A percentile compares a stretch with the other conserved stretches of the same genome.
phyloP scores from a whole-genome alignment of 805 yeast species.

The Saturnispora hagleri region DNA sequence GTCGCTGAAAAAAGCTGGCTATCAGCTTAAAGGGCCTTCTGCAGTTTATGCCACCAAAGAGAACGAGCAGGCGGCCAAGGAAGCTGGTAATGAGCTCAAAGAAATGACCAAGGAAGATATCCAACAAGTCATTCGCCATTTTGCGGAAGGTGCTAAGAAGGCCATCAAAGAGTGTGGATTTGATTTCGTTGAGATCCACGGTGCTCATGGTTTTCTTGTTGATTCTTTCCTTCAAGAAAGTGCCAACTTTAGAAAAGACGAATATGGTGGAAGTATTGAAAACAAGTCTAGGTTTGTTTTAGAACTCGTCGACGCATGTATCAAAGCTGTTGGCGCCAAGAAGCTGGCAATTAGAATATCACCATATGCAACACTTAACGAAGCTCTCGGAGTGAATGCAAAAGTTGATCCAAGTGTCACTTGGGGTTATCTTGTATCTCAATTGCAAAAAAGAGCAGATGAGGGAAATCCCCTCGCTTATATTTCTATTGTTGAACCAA shows the following conservation, averaged over 20 bases:
- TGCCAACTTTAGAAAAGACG: slow-evolving; percentile 32
- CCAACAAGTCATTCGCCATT: slow-evolving; percentile 33
- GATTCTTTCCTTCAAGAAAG: slow-evolving; percentile 32
- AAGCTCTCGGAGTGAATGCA: slow-evolving; percentile 29
- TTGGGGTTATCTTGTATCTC: slow-evolving; percentile 30
- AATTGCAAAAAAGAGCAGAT: slow-evolving; percentile 29
- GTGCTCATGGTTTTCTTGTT: slow-evolving; percentile 34
- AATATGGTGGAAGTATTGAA: slow-evolving; percentile 37
- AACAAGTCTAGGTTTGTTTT: slow-evolving; percentile 33
- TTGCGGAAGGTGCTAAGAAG: slow-evolving; percentile 35
- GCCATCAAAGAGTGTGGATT: slow-evolving; percentile 32
- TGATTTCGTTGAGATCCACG: slow-evolving; percentile 35
- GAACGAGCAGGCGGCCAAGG: slow-evolving; percentile 29
- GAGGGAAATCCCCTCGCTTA: slow-evolving; percentile 17
- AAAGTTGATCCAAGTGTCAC: slow-evolving; percentile 29
- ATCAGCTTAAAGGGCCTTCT: slow-evolving; percentile 31
- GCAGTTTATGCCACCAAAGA: slow-evolving; percentile 32
- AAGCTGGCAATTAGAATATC: slow-evolving; percentile 41
- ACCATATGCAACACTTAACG: slow-evolving; percentile 36
- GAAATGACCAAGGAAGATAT: slow-evolving; percentile 34
- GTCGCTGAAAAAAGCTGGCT: slow-evolving; percentile 29
- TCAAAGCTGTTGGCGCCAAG: slow-evolving; percentile 43
- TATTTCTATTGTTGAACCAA: slow-evolving; percentile 44
- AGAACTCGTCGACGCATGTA: slow-evolving; percentile 43
- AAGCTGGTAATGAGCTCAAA: slow-evolving; percentile 36